Conservation (phyloP, 805 yeast genomes). For the Ogataea ganodermae region DNA sequence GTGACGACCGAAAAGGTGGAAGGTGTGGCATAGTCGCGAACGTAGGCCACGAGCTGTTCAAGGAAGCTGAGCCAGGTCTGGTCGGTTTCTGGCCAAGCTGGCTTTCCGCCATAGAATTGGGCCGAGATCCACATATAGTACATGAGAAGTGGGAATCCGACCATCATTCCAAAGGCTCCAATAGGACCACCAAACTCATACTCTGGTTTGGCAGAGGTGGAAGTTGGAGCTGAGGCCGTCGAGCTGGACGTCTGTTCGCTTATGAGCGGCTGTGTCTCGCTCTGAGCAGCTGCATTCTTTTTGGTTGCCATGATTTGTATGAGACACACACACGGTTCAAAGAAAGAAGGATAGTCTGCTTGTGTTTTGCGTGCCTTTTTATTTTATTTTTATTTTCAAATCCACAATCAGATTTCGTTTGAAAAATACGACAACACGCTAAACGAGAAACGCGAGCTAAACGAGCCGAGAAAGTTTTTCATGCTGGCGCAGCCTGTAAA, state of each 20-base stretch:
- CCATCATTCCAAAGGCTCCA: conserved; percentile 90
- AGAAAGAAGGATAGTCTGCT: too few species aligned
- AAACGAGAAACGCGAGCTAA: conserved; percentile 10
- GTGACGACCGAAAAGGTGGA: conserved; percentile 62
- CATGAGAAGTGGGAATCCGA: conserved; percentile 91
- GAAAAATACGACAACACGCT: not conserved
- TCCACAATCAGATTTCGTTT: not conserved
- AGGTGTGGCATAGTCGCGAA: conserved; percentile 59
- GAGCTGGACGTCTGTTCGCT: not conserved
- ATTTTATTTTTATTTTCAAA: not conserved
- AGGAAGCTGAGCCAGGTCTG: conserved; percentile 56
- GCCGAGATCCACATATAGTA: conserved; percentile 96
- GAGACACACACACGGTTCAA: too few species aligned
- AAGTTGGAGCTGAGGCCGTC: not conserved
- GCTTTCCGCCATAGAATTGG: conserved; percentile 69
- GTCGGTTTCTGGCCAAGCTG: conserved; percentile 65
- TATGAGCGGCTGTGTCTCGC: conserved; percentile 1
- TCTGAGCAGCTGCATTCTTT: not conserved
- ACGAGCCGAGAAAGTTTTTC: conserved; percentile 3
- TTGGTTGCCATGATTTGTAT: conserved; percentile 6
- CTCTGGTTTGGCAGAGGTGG: conserved; percentile 36
- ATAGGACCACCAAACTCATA: conserved; percentile 93
- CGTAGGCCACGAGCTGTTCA: conserved; percentile 44
- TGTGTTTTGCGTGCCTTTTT: not conserved
- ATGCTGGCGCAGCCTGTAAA: not conserved